Evolutionary conservation across 495 filamentous ascomycete genomes (phyloP).

Genomic region (Penicillium odoratum): DNA sequence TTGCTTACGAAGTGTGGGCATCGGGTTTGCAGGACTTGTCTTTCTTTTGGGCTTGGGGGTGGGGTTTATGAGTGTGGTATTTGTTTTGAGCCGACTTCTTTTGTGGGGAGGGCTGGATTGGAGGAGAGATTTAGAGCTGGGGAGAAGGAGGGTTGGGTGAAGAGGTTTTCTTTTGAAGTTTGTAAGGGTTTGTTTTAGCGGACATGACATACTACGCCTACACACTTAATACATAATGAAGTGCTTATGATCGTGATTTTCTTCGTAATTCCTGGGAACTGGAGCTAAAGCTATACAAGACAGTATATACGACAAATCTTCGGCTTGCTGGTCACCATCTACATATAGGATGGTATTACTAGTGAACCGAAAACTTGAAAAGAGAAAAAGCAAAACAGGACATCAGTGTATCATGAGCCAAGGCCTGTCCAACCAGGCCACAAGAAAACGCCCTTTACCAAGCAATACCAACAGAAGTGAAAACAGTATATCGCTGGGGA

Average conservation of each 20-base stretch:
- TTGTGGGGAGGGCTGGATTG: slow-evolving; percentile 16
- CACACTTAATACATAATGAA: no score
- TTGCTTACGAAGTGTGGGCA: slow-evolving; percentile 28
- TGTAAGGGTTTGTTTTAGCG: not conserved
- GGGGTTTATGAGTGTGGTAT: slow-evolving; percentile 28
- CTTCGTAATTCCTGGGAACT: not conserved
- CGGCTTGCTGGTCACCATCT: not conserved
- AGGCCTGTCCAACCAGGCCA: slow-evolving; percentile 10
- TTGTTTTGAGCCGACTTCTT: slow-evolving; percentile 20
- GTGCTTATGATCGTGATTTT: not conserved
- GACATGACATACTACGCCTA: not conserved
- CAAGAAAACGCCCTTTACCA: slow-evolving; percentile 16
- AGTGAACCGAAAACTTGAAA: not conserved
- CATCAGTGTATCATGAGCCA: slow-evolving; percentile 21
- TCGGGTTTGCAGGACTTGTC: slow-evolving; percentile 29
- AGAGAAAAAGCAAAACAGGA: not conserved
- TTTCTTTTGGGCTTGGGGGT: slow-evolving; percentile 18
- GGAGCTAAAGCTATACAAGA: not conserved
- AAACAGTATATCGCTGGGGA: slow-evolving; percentile 10
- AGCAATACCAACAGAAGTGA: slow-evolving; percentile 4
- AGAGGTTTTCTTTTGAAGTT: not conserved
- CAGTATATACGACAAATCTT: not conserved
- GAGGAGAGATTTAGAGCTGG: slow-evolving; percentile 9
- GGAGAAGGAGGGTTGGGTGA: not conserved
- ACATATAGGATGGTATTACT: not conserved